Evolutionary conservation across 2,329 filamentous ascomycete genomes (phyloP).

Genomic region (Juglanconis sp.): DNA sequence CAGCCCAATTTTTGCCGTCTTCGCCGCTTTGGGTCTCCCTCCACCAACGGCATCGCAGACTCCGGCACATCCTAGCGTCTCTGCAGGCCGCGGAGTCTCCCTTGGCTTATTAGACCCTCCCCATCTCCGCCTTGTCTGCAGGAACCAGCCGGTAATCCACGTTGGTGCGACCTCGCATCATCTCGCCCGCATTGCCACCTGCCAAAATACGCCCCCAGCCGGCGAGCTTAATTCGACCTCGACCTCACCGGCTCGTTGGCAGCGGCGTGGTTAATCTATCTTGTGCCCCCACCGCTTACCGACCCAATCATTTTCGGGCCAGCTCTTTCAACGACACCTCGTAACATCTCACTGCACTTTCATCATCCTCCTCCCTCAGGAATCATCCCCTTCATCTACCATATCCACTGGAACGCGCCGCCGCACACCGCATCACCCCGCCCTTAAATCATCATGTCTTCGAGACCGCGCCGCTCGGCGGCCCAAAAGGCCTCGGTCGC

Average conservation of each 20-base stretch:
- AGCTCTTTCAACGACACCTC: slow-evolving; percentile 4
- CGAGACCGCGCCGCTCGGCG: slow-evolving; percentile 46
- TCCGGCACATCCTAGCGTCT: not conserved
- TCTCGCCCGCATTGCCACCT: slow-evolving; percentile 6
- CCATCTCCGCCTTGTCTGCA: not conserved
- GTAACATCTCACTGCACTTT: not conserved
- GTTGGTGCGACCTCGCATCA: slow-evolving; percentile 5
- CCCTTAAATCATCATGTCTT: slow-evolving; percentile 35
- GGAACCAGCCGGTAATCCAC: not conserved
- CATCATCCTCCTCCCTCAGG: not conserved
- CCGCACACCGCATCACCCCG: not conserved
- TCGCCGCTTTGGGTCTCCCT: not conserved
- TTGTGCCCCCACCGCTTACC: slow-evolving; percentile 16
- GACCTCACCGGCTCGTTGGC: not conserved
- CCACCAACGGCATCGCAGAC: slow-evolving; percentile 1
- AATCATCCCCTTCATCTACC: not conserved
- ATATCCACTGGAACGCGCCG: not conserved
- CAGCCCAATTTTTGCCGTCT: not conserved
- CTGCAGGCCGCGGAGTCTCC: not conserved
- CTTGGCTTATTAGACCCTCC: not conserved
- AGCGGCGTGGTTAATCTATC: slow-evolving; percentile 13
- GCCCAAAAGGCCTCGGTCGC: slow-evolving; percentile 43
- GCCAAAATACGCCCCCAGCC: not conserved
- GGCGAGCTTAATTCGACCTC: not conserved
- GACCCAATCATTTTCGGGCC: slow-evolving; percentile 10